Evolutionary conservation across 2,329 filamentous ascomycete species (phyloP).

Genomic region (Rhynchosporium graminicola): DNA sequence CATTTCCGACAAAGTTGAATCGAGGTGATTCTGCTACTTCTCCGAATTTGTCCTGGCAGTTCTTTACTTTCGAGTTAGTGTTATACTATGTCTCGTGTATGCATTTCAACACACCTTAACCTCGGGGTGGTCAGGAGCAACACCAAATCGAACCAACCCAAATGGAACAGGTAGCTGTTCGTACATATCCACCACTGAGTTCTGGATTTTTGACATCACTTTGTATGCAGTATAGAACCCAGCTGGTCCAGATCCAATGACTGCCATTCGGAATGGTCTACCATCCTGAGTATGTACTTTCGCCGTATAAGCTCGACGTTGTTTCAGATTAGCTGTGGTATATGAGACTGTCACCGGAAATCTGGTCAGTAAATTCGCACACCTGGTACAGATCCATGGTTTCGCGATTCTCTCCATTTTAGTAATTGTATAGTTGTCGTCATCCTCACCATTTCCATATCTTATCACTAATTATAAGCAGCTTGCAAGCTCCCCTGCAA

Average conservation of each 20-base stretch:
- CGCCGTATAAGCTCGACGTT: constrained; percentile 32
- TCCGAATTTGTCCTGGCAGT: constrained; percentile 91
- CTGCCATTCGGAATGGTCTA: constrained; percentile 73
- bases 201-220: constrained; percentile 72
- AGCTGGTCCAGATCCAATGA: constrained; percentile 91
- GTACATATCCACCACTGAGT: constrained; percentile 89
- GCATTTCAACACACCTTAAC: constrained; percentile 69
- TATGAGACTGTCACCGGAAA: background rate
- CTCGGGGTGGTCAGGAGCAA: constrained; percentile 97
- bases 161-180: constrained; percentile 91
- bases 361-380: constrained; percentile 25
- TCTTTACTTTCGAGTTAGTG: constrained; percentile 52
- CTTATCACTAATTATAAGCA: constrained; percentile 24
- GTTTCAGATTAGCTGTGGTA: constrained; percentile 8
- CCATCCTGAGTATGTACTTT: constrained; percentile 35
- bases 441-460: constrained; percentile 14
- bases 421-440: constrained; percentile 20
- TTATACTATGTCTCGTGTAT: background rate
- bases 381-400: constrained; percentile 37
- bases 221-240: constrained; percentile 94
- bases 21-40: constrained; percentile 79
- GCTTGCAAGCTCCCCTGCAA: constrained; percentile 11
- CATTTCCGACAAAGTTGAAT: constrained; percentile 91
- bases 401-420: constrained; percentile 33
- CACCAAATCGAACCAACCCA: constrained; percentile 88